phyloP scores from a whole-genome alignment of 345 rosid species.

The Syzygium aqueum region DNA sequence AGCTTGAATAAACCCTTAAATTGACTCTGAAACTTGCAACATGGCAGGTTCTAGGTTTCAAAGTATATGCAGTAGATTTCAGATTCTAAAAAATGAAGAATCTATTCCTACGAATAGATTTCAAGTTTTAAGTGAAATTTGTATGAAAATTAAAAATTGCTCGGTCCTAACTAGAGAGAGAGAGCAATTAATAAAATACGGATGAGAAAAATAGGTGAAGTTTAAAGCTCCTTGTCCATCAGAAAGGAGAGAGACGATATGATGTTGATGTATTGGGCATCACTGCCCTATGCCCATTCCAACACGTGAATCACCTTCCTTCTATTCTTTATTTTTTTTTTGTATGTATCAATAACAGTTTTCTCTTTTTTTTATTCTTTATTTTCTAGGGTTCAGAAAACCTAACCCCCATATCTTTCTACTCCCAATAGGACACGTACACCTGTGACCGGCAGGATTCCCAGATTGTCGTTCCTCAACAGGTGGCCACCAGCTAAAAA shows the following conservation, averaged over 20 bases:
- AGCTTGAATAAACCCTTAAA: too few relatives aligned
- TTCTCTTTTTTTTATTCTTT: neutral
- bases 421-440: neutral
- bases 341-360: neutral
- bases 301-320: neutral
- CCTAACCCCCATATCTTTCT: neutral
- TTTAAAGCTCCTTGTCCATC: neutral
- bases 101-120: too few relatives aligned
- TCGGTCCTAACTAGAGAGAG: too few relatives aligned
- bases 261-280: neutral
- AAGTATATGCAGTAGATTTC: too few relatives aligned
- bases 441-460: neutral
- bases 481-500: neutral
- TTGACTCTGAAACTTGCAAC: fast-evolving
- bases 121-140: too few relatives aligned
- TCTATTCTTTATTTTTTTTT: neutral
- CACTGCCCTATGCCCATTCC: neutral
- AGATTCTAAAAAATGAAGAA: too few relatives aligned
- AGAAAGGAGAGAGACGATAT: neutral
- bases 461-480: neutral
- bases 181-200: too few relatives aligned
- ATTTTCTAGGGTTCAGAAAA: neutral
- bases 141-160: too few relatives aligned
- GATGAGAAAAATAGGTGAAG: too few relatives aligned
- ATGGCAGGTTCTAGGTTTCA: too few relatives aligned